These are phyloP conservation scores for Psophocarpus tetragonolobus DNA, from an alignment of 306 rosid species.

Conservation along the genomic window DNA sequence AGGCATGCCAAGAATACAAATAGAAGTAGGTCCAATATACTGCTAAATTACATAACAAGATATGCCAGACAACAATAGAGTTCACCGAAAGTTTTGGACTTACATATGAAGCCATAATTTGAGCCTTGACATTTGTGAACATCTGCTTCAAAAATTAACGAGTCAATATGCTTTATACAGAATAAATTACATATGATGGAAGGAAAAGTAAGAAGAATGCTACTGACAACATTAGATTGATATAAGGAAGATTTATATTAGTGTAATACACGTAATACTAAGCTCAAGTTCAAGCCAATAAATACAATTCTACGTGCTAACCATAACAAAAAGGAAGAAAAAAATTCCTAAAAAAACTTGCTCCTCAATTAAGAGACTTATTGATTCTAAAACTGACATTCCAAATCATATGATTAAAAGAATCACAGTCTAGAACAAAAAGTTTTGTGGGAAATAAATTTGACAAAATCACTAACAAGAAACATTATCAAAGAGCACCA, in stretches of 20 bases:
- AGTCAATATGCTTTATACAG: not conserved
- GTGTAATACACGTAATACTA: not conserved
- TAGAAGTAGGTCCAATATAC: not conserved
- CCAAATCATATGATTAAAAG: not conserved
- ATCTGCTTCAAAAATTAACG: constrained; percentile 38
- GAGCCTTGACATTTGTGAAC: constrained; percentile 48
- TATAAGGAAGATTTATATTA: not conserved
- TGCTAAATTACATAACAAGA: constrained; percentile 10
- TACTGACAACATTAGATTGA: not conserved
- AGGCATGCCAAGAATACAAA: not conserved
- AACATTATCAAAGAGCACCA: not conserved
- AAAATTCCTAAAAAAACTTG: not conserved
- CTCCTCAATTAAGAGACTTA: not conserved
- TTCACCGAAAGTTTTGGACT: constrained; percentile 27
- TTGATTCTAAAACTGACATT: not conserved
- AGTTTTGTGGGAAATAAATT: not conserved
- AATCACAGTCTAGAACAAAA: no score
- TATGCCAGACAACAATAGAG: not conserved
- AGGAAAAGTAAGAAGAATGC: not conserved
- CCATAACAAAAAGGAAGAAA: not conserved
- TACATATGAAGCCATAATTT: constrained; percentile 50
- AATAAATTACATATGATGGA: not conserved
- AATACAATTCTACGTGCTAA: not conserved
- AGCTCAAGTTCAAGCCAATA: not conserved
- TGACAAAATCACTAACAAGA: not conserved